Evolutionary conservation across 1,139 yeast species (phyloP), one percentile per base, ranked within the genome.

Genomic region (Pichia sp.): DNA sequence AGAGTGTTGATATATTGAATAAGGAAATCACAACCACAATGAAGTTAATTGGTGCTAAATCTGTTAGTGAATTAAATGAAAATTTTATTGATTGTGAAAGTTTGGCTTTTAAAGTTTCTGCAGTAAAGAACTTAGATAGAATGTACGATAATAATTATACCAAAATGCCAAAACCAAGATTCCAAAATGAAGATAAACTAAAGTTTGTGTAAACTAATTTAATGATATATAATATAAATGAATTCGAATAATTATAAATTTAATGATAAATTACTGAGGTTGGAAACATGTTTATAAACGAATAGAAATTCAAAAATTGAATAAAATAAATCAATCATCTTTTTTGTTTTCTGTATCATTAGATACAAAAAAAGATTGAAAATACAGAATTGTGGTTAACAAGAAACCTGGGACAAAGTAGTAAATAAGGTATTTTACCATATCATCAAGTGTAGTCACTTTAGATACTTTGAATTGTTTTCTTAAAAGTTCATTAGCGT

Each of bases 21-120:
- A 76, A 70, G 40, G 82, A 77, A 54, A 66, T 77, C 67, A 56
- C 64, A 26, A 73, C 75, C 73, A 71, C 74, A 52, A 74, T 77
- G 79, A 66, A 78, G 48, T 65, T 77, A 32, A 62, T 77, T 48
- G 82, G 82, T 7, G 79, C 68, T 9, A 71, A 71, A 18, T 57
- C 61, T 13, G 63, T 77, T 23, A 68, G 64, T 29, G 72, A 75
- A 27, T 65, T 77, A 53, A 59, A 70, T 52, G 72, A 67, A 41
- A 67, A 71, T 8, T 65, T 75, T 48, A 59, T 80, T 8, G 85
- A 80, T 53, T 57, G 68, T 26, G 56, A 61, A 3, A 56, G 67
- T 37, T 50, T 69, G 39, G 55, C 61, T 4, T 48, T 49, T 18
- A 49, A 46, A 42, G 39, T 48, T 12, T 40, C 36, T 7, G 36